phyloP scores from a whole-genome alignment of 73 alveolate species.

The Blepharisma japonicum region DNA sequence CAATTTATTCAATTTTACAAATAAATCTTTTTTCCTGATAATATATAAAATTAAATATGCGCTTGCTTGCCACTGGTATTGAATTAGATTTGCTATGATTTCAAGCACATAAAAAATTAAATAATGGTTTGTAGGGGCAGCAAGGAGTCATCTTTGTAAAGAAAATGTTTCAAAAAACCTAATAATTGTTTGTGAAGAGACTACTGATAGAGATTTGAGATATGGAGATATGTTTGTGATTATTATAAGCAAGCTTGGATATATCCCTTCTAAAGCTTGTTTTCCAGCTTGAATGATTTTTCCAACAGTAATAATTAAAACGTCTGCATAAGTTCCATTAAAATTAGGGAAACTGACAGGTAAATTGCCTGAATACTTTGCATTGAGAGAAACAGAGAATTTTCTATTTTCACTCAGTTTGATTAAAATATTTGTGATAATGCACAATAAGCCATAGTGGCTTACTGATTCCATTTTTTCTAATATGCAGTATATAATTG shows the following conservation, averaged over 20 bases:
- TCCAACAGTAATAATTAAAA: background rate
- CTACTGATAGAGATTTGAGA: background rate
- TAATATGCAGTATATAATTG: no score
- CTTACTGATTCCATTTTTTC: no score
- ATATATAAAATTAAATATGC: background rate
- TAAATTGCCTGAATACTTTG: background rate
- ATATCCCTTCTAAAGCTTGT: background rate
- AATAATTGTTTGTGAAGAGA: background rate
- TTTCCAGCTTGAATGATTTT: background rate
- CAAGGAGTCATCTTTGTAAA: background rate
- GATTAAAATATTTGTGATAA: no score
- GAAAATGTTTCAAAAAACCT: conserved; percentile 13
- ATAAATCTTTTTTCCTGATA: conserved; percentile 1
- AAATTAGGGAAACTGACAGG: background rate
- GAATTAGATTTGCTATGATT: background rate
- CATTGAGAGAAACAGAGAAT: no score
- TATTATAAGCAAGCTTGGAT: background rate
- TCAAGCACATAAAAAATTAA: conserved; percentile 1
- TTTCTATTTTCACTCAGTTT: no score
- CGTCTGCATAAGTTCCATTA: background rate
- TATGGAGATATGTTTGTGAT: conserved; percentile 10
- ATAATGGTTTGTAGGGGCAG: background rate
- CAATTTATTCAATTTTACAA: background rate
- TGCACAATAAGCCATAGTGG: no score
- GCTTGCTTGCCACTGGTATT: conserved; percentile 8